Evolutionary conservation across 2,329 filamentous ascomycete genomes (phyloP).

Genomic region (Penicillium sp.): DNA sequence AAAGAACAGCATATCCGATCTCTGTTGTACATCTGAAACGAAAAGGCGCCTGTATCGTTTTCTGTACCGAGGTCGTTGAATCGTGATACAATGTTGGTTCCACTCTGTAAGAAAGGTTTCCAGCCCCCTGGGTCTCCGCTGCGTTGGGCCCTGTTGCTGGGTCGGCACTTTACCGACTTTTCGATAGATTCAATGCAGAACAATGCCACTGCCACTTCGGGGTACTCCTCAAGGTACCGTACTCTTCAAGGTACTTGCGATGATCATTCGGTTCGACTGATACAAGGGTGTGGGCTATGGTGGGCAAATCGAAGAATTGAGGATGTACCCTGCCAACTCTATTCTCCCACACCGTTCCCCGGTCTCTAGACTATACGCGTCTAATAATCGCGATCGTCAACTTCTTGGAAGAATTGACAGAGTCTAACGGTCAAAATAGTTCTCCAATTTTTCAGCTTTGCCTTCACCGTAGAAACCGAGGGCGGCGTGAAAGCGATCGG

Average conservation of each 20-base stretch:
- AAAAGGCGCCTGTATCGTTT: slow-evolving; percentile 14
- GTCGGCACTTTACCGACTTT: slow-evolving; percentile 32
- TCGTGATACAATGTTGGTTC: slow-evolving; percentile 26
- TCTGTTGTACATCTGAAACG: slow-evolving; percentile 21
- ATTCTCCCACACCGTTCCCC: not conserved
- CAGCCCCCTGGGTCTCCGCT: slow-evolving; percentile 25
- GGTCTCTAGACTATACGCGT: not conserved
- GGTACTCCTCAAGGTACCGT: not conserved
- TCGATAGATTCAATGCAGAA: slow-evolving; percentile 16
- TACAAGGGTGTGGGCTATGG: not conserved
- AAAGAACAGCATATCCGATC: slow-evolving; percentile 15
- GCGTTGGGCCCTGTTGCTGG: slow-evolving; percentile 25
- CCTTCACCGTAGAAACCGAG: not conserved
- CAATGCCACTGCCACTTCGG: not conserved
- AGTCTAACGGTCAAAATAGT: not conserved
- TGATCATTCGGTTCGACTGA: slow-evolving; percentile 1
- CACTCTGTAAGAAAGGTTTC: slow-evolving; percentile 25
- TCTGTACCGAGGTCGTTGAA: too few relatives aligned
- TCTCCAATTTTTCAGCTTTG: not conserved
- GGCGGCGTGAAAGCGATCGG: slow-evolving; percentile 17
- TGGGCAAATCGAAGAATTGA: not conserved
- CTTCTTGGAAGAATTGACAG: not conserved
- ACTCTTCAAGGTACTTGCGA: not conserved
- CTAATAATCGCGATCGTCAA: not conserved
- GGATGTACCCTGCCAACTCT: not conserved